Evolutionary conservation across 305 asterid genomes (phyloP), one percentile per base, ranked within the genome.

Genomic region (Fraxinus baroniana): DNA sequence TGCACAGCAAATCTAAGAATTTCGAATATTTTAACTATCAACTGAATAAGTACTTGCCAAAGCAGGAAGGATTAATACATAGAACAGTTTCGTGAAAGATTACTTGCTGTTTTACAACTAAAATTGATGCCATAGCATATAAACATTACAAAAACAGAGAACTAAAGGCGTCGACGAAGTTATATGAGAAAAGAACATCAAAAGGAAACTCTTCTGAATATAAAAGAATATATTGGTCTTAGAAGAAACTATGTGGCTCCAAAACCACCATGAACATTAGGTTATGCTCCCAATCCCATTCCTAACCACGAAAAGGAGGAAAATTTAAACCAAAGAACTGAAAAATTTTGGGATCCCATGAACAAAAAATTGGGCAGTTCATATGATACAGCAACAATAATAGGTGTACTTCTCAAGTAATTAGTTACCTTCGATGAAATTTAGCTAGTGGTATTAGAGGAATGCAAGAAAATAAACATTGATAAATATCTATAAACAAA

Each of bases 251-350:
- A 57, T 18, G 79, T 30, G 78, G 74, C 73, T 36, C 71, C 79
- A 76, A 79, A 37, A 62, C 75, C 22, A 37, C 37, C 55, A 83
- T 55, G 52, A 84, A 39, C 64, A 76, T 22, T 17, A 79, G 60
- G 46, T 36, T 22, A 75, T 32, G 49, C 81, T 77, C 78, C 36
- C 79, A 76, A 62, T 74, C 44, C 80, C 64, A 39, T 10, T 74
- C 39, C 74, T 62, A 79, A 83, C 76, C 30, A 20, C 75, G 5
- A 55, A n/a, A 79, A 76, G 20, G 49, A 74, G 32, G 36, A 20
- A 57, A 79, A 72, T 62, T 75, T 36, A 78, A 68, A 74, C 81
- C 62, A 28, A 75, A 46, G 52, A 81, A 77, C 74, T 37, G 77
- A 68, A 79, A 39, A 75, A 57, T 32, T 26, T 55, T n/a, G 81